A percentile compares a stretch with the other conserved stretches of the same genome.
These are phyloP conservation scores for Suillus americanus DNA, from an alignment of 768 basidiomycete species.

Conservation along the genomic window DNA sequence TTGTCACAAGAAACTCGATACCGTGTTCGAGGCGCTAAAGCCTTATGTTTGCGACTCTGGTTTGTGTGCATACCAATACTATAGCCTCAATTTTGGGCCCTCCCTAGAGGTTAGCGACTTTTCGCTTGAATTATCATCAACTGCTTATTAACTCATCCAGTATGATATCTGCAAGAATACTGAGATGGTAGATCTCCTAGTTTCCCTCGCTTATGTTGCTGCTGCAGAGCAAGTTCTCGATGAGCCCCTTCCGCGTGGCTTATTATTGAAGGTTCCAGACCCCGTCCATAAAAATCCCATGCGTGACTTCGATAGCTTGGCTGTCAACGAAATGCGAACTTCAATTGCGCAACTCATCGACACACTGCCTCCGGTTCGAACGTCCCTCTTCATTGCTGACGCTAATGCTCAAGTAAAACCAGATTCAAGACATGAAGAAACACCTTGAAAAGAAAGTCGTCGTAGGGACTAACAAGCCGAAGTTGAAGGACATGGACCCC, in stretches of 20 bases:
- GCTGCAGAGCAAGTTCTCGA: conserved; percentile 53
- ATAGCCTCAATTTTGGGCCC: conserved; percentile 60
- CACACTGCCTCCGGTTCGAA: conserved; percentile 47
- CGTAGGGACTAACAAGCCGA: conserved; percentile 52
- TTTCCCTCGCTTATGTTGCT: conserved; percentile 59
- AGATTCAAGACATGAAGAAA: conserved; percentile 58
- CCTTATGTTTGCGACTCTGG: conserved; percentile 70
- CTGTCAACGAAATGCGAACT: conserved; percentile 42
- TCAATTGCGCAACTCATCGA: conserved; percentile 45
- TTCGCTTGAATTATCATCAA: neutral
- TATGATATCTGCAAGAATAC: conserved; percentile 71
- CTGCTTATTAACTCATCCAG: conserved; percentile 29
- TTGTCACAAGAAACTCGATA: conserved; percentile 60
- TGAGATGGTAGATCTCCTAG: conserved; percentile 63
- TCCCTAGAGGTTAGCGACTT: conserved; percentile 57
- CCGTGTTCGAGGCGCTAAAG: conserved; percentile 59
- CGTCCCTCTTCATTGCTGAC: neutral
- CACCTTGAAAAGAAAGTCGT: conserved; percentile 54
- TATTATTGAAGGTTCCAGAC: conserved; percentile 53
- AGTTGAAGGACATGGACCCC: conserved; percentile 50
- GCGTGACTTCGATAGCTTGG: conserved; percentile 53
- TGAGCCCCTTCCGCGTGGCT: conserved; percentile 59
- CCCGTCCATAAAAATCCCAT: conserved; percentile 18
- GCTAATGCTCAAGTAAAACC: neutral
- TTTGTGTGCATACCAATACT: conserved; percentile 72